A percentile compares a stretch with the other conserved stretches of the same genome.
Conservation (phyloP, 2,329 filamentous ascomycete species). For the Rhytidhysteron rufulum region DNA sequence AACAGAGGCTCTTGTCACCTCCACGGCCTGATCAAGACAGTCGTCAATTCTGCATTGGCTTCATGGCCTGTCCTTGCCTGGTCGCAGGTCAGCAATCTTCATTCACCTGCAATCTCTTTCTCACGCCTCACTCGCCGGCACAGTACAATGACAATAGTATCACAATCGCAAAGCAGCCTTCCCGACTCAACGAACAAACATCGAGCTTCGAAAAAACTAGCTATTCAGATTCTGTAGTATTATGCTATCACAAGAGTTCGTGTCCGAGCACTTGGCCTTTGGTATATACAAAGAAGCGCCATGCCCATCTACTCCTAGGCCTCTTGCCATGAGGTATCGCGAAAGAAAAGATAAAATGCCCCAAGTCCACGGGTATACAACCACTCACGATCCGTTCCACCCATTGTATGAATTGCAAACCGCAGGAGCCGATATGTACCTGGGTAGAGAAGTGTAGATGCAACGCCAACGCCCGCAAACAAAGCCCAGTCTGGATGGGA, state of each 20-base stretch:
- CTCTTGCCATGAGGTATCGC: neutral
- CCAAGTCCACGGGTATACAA: constrained; percentile 35
- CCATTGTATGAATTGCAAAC: constrained; percentile 9
- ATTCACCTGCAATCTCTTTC: too few relatives aligned
- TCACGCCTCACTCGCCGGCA: too few relatives aligned
- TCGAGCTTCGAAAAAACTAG: too few relatives aligned
- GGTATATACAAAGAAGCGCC: constrained; percentile 3
- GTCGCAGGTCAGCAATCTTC: too few relatives aligned
- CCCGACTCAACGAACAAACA: too few relatives aligned
- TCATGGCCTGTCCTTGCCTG: too few relatives aligned
- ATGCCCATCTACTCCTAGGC: neutral
- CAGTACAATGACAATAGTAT: too few relatives aligned
- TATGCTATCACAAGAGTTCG: neutral
- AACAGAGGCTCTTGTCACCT: too few relatives aligned
- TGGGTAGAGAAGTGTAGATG: constrained; percentile 6
- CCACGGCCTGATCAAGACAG: too few relatives aligned
- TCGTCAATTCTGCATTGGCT: too few relatives aligned
- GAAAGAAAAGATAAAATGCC: constrained; percentile 5
- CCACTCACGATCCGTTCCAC: constrained; percentile 16
- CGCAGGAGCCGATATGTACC: neutral
- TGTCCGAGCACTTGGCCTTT: neutral
- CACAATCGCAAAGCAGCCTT: too few relatives aligned
- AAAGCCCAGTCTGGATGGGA: constrained; percentile 2
- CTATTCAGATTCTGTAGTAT: neutral
- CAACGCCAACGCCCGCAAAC: constrained; percentile 18